Base-by-base conservation (phyloP, 1,284 basidiomycete genomes). In the Naganishia cerealis region DNA sequence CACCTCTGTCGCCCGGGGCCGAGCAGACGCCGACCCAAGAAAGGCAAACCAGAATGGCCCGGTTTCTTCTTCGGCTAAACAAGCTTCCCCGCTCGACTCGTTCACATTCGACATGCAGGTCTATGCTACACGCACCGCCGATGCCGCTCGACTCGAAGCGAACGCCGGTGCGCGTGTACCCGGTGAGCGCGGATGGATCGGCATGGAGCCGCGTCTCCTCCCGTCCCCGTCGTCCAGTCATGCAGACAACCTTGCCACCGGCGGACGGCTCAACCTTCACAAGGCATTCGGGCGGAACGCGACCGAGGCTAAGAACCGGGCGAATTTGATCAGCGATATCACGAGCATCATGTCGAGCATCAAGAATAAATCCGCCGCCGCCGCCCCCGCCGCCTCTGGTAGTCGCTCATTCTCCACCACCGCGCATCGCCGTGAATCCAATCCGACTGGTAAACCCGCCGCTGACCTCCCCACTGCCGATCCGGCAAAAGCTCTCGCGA, bases 91-190 rank as follows among this genome's bases (percentile, higher is more conserved):
- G 1, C 71, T 80, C 52, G 72, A 78, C 67, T 73, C 72, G 0
- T 71, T 78, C 70, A 68, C 66, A 24, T 79, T 79, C 62, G 73
- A 78, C 59, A 73, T 80, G 59, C 66, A 69, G 39, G 72, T 77
- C 10, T 50, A 50, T 24, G 67, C 63, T 1, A 59, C 58, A 16
- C 52, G 57, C 33, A 36, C 58, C 24, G 63, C 62, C 13, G 67
- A 69, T 39, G 24, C 24, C 15, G 38, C 29, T 12, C 36, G 53
- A 29, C 15, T 6, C 8, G 13, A 56, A 5, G 52, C 46, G 21
- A 65, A 66, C 40, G 39, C 18, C 16, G 48, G 54, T 26, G 48
- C 55, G n/a, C 15, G 33, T 8, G 53, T 66, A 12, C 43, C 57
- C 15, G 67, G 67, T 4, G 46, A 65, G 24, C 29, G 42, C 26